These are phyloP conservation scores for Aureobasidium sp. DNA, from an alignment of 2,329 filamentous ascomycete species.

Conservation along the genomic window DNA sequence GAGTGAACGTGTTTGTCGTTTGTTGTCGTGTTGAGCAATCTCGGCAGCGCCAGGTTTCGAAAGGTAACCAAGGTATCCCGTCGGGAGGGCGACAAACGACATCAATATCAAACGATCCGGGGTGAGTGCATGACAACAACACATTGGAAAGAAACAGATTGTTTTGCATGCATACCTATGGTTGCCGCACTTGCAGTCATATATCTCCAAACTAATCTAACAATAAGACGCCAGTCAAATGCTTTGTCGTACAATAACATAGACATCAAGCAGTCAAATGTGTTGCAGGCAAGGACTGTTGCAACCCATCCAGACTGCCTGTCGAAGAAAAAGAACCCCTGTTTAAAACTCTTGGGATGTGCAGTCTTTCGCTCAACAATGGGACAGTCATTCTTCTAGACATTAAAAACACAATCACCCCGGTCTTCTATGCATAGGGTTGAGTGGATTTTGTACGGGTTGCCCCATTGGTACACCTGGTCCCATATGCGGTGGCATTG, in stretches of 20 bases:
- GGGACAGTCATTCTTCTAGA: neutral
- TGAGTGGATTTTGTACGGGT: slow-evolving; percentile 36
- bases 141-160: neutral
- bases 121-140: neutral
- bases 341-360: neutral
- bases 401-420: slow-evolving; percentile 17
- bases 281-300: neutral
- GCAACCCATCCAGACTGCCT: neutral
- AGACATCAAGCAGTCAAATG: neutral
- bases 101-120: neutral
- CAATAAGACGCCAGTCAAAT: neutral
- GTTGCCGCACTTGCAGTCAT: neutral
- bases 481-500: slow-evolving; percentile 6
- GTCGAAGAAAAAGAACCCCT: neutral
- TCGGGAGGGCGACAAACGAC: neutral
- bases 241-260: neutral
- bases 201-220: neutral
- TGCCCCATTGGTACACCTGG: slow-evolving; percentile 27
- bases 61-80: neutral
- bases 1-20: neutral
- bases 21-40: neutral
- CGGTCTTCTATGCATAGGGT: slow-evolving; percentile 41
- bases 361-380: neutral
- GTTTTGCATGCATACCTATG: neutral
- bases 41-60: neutral